phyloP scores from a whole-genome alignment of 2,329 filamentous ascomycete genomes.

The Ceratocystis papillata region DNA sequence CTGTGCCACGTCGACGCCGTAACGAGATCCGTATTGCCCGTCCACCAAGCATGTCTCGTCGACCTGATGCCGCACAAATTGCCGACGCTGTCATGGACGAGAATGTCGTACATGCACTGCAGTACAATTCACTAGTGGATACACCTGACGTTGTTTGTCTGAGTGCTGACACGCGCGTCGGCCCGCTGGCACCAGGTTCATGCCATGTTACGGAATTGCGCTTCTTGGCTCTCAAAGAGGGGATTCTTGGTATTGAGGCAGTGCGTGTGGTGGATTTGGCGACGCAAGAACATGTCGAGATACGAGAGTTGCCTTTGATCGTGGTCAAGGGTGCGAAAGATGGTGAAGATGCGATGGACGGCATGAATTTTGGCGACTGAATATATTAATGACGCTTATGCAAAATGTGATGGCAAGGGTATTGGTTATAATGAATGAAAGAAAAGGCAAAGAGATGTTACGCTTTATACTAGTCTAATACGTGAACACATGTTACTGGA shows the following conservation, averaged over 20 bases:
- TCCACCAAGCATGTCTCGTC: constrained; percentile 41
- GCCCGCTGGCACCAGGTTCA: constrained; percentile 58
- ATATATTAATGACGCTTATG: constrained; percentile 4
- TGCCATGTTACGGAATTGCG: constrained; percentile 64
- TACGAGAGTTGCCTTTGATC: constrained; percentile 61
- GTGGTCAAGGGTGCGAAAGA: constrained; percentile 37
- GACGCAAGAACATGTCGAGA: constrained; percentile 66
- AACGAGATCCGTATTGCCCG: constrained; percentile 44
- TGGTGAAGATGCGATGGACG: background rate
- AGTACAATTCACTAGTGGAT: constrained; percentile 53
- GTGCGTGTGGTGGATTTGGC: constrained; percentile 62
- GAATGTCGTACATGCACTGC: constrained; percentile 59
- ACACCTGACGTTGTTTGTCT: constrained; percentile 60
- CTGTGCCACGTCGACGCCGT: constrained; percentile 53
- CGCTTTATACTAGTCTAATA: constrained; percentile 6
- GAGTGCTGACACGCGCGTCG: constrained; percentile 62
- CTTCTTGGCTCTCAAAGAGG: constrained; percentile 57
- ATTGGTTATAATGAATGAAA: constrained; percentile 10
- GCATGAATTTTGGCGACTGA: background rate
- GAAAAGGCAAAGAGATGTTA: background rate
- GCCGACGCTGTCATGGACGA: constrained; percentile 63
- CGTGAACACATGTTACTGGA: constrained; percentile 6
- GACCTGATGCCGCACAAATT: constrained; percentile 34
- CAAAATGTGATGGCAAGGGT: background rate
- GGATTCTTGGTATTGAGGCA: constrained; percentile 59